Conservation (phyloP, 2,329 filamentous ascomycete genomes). For the Cadophora gregata region DNA sequence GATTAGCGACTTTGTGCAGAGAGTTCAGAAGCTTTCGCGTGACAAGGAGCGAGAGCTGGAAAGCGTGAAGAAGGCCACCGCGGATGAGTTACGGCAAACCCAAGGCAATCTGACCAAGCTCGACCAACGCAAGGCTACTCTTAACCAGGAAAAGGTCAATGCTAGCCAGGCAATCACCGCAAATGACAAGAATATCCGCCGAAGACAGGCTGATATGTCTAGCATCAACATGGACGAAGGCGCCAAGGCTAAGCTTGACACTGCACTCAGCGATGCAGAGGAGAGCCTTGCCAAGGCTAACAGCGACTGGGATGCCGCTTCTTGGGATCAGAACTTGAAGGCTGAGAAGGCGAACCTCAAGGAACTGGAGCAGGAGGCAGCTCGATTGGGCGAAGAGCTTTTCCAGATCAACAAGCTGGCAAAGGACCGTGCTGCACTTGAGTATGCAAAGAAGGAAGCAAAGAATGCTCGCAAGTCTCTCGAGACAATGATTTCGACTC, state of each 20-base stretch:
- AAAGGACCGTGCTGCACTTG: constrained; percentile 81
- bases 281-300: constrained; percentile 65
- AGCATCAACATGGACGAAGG: constrained; percentile 87
- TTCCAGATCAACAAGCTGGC: constrained; percentile 82
- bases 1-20: constrained; percentile 77
- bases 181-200: constrained; percentile 73
- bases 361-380: constrained; percentile 73
- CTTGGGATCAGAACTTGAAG: constrained; percentile 75
- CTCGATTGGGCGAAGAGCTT: constrained; percentile 78
- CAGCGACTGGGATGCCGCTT: constrained; percentile 64
- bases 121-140: constrained; percentile 73
- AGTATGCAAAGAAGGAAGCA: constrained; percentile 81
- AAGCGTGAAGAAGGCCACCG: constrained; percentile 72
- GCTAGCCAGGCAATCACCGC: constrained; percentile 73
- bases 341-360: constrained; percentile 69
- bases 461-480: constrained; percentile 76
- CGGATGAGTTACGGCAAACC: constrained; percentile 75
- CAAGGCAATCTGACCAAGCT: constrained; percentile 74
- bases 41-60: constrained; percentile 85
- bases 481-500: constrained; percentile 77
- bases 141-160: constrained; percentile 75
- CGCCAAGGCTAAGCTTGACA: constrained; percentile 76
- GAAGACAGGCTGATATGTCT: constrained; percentile 71
- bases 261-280: constrained; percentile 73
- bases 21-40: constrained; percentile 73